A percentile compares a stretch with the other conserved stretches of the same genome.
Evolutionary conservation across 106 monocot species (phyloP).

Genomic region (Apostasia ramifera): DNA sequence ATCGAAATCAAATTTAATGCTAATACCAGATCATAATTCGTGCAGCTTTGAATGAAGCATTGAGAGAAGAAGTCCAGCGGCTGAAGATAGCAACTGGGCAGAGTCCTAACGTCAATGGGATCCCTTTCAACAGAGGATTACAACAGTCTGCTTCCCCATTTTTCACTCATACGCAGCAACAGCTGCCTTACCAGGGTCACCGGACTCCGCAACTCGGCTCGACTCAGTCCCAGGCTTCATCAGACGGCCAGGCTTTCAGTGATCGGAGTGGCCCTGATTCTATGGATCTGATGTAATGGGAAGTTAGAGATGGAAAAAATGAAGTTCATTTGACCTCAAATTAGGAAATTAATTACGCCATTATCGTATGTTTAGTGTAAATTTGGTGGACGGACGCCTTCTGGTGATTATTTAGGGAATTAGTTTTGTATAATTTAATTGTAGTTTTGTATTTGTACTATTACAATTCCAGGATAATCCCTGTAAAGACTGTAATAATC

Average conservation of each 20-base stretch:
- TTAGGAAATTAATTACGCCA: no score
- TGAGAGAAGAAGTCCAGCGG: slow-evolving; percentile 71
- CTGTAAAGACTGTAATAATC: no score
- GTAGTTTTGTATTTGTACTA: neutral
- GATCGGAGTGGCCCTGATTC: slow-evolving; percentile 33
- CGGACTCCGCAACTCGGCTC: slow-evolving; percentile 21
- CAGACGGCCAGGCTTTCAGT: slow-evolving; percentile 17
- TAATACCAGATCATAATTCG: no score
- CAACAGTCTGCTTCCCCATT: slow-evolving; percentile 19
- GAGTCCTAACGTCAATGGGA: slow-evolving; percentile 31
- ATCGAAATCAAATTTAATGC: no score
- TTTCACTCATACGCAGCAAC: slow-evolving; percentile 26
- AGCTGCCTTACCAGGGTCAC: slow-evolving; percentile 13
- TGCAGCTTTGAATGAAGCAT: slow-evolving; percentile 64
- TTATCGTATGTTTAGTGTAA: no score
- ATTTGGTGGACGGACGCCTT: no score
- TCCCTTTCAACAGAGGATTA: slow-evolving; percentile 18
- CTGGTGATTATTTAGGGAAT: neutral
- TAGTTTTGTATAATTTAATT: neutral
- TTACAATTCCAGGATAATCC: no score
- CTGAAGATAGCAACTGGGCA: slow-evolving; percentile 72
- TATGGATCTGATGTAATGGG: slow-evolving; percentile 42
- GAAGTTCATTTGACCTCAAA: neutral
- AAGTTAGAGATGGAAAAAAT: neutral
- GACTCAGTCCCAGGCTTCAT: slow-evolving; percentile 21